Percentiles rank a stretch among this genome's conserved stretches.
Evolutionary conservation across 2,329 filamentous ascomycete species (phyloP).

Genomic region (Aspergillaceae sp.): DNA sequence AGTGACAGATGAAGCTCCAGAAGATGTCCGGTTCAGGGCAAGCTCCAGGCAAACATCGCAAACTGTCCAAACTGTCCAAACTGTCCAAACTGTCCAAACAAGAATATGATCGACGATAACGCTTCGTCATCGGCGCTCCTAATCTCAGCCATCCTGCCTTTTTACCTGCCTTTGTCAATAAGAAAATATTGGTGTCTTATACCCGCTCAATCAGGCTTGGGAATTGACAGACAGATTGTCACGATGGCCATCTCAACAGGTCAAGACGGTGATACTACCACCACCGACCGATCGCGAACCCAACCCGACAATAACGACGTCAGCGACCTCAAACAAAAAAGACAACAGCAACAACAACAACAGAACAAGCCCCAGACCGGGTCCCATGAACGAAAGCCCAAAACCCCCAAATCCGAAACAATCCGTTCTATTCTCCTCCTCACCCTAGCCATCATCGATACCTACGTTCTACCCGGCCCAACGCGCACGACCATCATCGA

Average conservation of each 20-base stretch:
- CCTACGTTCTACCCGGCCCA: conserved; percentile 45
- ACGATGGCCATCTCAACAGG: not conserved
- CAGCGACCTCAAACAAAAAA: not conserved
- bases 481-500: conserved; percentile 50
- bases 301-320: not conserved
- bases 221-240: no score
- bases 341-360: not conserved
- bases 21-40: no score
- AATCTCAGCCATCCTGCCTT: no score
- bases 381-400: not conserved
- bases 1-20: no score
- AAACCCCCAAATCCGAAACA: no score
- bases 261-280: not conserved
- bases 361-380: not conserved
- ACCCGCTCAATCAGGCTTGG: no score
- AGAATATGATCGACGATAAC: no score
- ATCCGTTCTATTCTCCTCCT: conserved; percentile 1
- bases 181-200: no score
- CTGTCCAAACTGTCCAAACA: no score
- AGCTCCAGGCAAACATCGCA: not conserved
- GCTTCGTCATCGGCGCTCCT: no score
- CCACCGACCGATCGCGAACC: not conserved
- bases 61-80: not conserved
- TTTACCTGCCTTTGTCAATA: no score
- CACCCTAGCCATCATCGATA: conserved; percentile 4